Percentiles rank a stretch among this genome's conserved stretches.
phyloP scores from a whole-genome alignment of 2,329 filamentous ascomycete species.

The Beauveria brongniartii region DNA sequence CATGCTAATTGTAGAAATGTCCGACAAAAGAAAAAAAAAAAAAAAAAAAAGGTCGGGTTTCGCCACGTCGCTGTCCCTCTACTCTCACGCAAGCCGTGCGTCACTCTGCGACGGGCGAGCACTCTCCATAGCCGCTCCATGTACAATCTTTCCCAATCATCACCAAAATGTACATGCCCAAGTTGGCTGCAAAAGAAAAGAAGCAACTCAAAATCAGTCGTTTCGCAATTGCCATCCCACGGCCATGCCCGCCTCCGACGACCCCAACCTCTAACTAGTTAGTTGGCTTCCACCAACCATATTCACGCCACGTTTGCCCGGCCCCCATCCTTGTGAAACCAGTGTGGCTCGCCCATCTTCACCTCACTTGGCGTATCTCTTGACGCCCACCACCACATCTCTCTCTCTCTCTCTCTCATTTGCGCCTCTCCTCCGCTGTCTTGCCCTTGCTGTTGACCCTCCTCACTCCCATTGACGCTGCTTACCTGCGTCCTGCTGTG shows the following conservation, averaged over 20 bases:
- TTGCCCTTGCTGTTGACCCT: neutral
- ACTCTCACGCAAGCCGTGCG: neutral
- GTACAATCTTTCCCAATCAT: neutral
- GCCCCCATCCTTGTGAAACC: constrained; percentile 4
- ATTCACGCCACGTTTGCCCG: neutral
- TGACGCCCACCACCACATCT: neutral
- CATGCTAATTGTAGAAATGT: neutral
- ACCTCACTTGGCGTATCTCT: neutral
- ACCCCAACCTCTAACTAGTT: neutral
- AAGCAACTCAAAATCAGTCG: neutral
- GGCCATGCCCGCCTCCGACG: neutral
- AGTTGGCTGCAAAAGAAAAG: neutral
- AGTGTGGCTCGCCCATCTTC: neutral
- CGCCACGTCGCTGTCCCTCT: neutral
- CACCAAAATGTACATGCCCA: neutral
- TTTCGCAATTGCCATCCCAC: neutral
- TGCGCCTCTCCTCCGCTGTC: neutral
- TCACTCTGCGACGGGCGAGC: neutral
- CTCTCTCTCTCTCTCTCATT: neutral
- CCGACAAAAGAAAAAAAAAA: neutral
- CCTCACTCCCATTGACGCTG: neutral
- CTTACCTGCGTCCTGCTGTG: neutral
- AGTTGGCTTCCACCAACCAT: neutral
- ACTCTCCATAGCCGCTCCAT: neutral
- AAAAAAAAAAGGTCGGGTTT: neutral